phyloP scores from a whole-genome alignment of 2,329 filamentous ascomycete species.

The Lachnellula subtilissima region DNA sequence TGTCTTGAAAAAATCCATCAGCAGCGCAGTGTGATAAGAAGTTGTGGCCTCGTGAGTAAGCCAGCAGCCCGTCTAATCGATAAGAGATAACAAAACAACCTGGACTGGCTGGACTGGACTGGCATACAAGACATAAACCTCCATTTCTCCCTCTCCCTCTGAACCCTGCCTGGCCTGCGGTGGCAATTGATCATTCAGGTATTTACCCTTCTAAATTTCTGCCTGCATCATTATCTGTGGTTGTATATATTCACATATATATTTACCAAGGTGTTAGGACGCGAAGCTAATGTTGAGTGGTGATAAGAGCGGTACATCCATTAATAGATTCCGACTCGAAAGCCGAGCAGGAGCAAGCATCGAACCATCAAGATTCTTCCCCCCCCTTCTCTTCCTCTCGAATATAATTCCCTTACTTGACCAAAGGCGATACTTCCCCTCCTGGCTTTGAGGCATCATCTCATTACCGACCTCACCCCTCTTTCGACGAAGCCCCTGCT shows the following conservation, averaged over 20 bases:
- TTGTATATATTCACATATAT: neutral
- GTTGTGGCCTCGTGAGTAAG: neutral
- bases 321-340: too few species aligned
- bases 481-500: too few species aligned
- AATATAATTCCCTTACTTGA: too few species aligned
- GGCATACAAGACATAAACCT: neutral
- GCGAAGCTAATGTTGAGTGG: neutral
- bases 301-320: neutral
- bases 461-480: too few species aligned
- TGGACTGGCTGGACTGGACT: too few species aligned
- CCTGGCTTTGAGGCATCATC: too few species aligned
- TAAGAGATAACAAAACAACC: neutral
- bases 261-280: neutral
- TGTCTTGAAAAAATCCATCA: neutral
- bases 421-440: too few species aligned
- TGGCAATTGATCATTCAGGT: neutral
- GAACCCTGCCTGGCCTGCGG: neutral
- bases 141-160: neutral
- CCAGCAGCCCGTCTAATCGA: neutral
- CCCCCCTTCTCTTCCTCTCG: too few species aligned
- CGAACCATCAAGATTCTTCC: too few species aligned
- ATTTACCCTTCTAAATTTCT: neutral
- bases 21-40: neutral
- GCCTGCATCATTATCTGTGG: neutral
- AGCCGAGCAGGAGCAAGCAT: too few species aligned